A percentile compares a stretch with the other conserved stretches of the same genome.
Conservation (phyloP, 2,329 filamentous ascomycete species). For the Aspergillus pseudoglaucus region DNA sequence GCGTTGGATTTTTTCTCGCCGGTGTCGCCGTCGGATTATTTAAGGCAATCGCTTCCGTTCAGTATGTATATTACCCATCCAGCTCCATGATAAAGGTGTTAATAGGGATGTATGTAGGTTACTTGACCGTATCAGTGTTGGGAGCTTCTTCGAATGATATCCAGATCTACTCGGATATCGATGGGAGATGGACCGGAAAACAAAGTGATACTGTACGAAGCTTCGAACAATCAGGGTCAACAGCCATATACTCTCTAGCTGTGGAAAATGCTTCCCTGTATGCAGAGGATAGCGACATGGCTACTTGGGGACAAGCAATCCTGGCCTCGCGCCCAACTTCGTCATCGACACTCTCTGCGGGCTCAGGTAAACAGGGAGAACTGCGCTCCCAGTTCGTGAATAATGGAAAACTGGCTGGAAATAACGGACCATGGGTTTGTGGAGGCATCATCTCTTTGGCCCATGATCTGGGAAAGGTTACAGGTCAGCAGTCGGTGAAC, state of each 20-base stretch:
- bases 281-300: constrained; percentile 34
- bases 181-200: constrained; percentile 39
- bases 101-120: too few relatives aligned
- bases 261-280: constrained; percentile 26
- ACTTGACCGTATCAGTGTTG: constrained; percentile 34
- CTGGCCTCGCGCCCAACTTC: constrained; percentile 30
- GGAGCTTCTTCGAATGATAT: constrained; percentile 20
- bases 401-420: constrained; percentile 22
- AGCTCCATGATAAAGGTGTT: too few relatives aligned
- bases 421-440: constrained; percentile 18
- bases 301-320: constrained; percentile 37
- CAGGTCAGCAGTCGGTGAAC: constrained; percentile 22
- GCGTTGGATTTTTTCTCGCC: constrained; percentile 42
- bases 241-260: constrained; percentile 27
- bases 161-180: constrained; percentile 40
- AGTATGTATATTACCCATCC: too few relatives aligned
- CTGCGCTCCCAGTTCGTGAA: constrained; percentile 27
- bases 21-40: constrained; percentile 36
- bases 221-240: constrained; percentile 18
- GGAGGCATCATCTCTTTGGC: constrained; percentile 31
- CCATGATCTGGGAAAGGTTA: constrained; percentile 34
- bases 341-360: constrained; percentile 21
- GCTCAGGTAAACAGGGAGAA: constrained; percentile 21
- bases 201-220: constrained; percentile 15
- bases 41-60: constrained; percentile 41